A percentile compares a stretch with the other conserved stretches of the same genome.
These are phyloP conservation scores for Cudoniella acicularis DNA, from an alignment of 495 filamentous ascomycete genomes.

Conservation along the genomic window DNA sequence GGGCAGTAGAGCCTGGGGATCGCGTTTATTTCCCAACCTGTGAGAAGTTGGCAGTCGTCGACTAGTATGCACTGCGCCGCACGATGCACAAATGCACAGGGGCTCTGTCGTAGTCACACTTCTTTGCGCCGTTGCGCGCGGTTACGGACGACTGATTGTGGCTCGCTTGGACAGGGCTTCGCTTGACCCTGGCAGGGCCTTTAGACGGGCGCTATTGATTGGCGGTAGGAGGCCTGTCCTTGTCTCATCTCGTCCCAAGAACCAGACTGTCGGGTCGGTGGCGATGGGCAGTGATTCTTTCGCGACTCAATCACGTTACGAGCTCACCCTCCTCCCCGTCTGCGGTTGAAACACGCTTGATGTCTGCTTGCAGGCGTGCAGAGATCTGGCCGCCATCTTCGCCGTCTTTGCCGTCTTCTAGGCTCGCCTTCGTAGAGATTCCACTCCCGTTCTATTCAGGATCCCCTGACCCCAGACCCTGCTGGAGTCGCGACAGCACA, in stretches of 20 bases:
- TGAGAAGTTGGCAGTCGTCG: not conserved
- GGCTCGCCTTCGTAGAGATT: not conserved
- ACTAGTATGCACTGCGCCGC: not conserved
- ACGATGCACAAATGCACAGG: too few relatives aligned
- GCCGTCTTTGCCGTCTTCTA: not conserved
- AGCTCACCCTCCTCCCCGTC: not conserved
- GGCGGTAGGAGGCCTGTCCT: too few relatives aligned
- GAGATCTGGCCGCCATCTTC: not conserved
- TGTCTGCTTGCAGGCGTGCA: not conserved
- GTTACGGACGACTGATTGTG: not conserved
- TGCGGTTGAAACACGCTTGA: conserved; percentile 6
- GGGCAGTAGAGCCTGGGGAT: not conserved
- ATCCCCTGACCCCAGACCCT: too few relatives aligned
- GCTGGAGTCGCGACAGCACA: too few relatives aligned
- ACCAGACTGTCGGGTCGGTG: conserved; percentile 14
- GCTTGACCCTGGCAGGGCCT: not conserved
- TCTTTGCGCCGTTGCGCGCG: not conserved
- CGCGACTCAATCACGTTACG: conserved; percentile 1
- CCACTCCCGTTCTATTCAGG: not conserved
- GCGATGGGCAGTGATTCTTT: not conserved
- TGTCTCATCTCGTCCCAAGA: not conserved
- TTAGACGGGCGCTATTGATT: not conserved
- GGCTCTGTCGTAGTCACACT: not conserved
- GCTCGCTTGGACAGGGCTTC: not conserved
- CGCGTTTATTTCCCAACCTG: not conserved